A percentile compares a stretch with the other conserved stretches of the same genome.
These are phyloP conservation scores for Chaetomium olivaceum DNA, from an alignment of 2,329 filamentous ascomycete genomes.

Conservation along the genomic window DNA sequence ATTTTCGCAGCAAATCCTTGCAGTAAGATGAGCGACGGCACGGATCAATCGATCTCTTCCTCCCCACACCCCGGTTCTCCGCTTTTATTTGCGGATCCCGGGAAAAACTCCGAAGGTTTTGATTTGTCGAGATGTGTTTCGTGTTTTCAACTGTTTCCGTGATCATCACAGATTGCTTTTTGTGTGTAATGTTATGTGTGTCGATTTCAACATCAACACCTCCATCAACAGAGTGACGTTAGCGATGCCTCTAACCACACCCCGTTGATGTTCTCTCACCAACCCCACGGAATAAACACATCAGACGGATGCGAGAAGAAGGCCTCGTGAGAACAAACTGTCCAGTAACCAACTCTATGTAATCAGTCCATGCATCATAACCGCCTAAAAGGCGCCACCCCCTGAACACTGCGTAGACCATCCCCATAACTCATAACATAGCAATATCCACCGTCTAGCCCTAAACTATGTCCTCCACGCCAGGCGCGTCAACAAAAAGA, in stretches of 20 bases:
- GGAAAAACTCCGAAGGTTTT: background rate
- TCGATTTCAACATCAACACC: background rate
- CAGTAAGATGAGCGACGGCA: background rate
- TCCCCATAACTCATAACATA: background rate
- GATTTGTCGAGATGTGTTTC: background rate
- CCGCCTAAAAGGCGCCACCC: background rate
- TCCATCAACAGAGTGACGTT: background rate
- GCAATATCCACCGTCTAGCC: background rate
- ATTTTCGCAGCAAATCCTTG: background rate
- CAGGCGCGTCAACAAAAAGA: background rate
- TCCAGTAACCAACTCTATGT: background rate
- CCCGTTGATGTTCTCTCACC: background rate
- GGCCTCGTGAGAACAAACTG: background rate
- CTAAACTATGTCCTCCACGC: background rate
- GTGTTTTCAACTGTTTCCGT: background rate
- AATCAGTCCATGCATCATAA: background rate
- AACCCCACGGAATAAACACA: background rate
- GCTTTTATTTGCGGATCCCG: background rate
- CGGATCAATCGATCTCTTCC: background rate
- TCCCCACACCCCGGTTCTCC: too few relatives aligned
- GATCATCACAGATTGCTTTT: background rate
- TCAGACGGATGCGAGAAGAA: background rate
- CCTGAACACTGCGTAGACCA: background rate
- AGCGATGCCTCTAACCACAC: background rate
- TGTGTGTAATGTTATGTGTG: background rate